Base-by-base conservation (phyloP, 2,329 filamentous ascomycete genomes). In the Plectosphaerella cucumerina region DNA sequence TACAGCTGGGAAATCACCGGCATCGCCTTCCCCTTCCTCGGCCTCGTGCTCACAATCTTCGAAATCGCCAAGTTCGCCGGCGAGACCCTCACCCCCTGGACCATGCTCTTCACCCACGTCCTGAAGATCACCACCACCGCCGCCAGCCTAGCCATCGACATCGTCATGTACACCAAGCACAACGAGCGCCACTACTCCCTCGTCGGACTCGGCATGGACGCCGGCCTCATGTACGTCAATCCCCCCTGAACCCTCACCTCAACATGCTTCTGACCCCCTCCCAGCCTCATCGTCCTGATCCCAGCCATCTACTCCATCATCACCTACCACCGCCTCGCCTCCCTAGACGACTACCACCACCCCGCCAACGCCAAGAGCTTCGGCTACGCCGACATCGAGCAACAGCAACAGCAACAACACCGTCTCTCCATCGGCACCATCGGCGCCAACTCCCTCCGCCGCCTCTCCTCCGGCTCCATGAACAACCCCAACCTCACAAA, bases 1-100 rank as follows among this genome's bases (percentile, higher is more conserved):
- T 51, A 39, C 54, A 81, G 79, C 26, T 83, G 80, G 79, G 76
- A 81, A 61, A 66, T 62, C 20, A 72, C 71, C 47, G 82, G 81
- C 55, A 70, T 83, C 46, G 70, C 54, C 48, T 68, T 82, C 48
- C 75, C 77, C 15, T 62, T 75, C 22, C 53, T 78, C 35, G 70
- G 73, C 1, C 70, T 78, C 6, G 33, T 74, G 31, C 70, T 77
- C 60, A 78, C 70, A 14, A 62, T 75, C 41, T 59, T 76, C 52
- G 75, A 80, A 55, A 68, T 80, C 31, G 71, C 67, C 42, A 73
- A 67, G 56, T 74, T 70, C 51, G 67, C 71, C 45, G 67, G 71
- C 26, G 77, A 81, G 60, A 70, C 73, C 1, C 61, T 83, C 49
- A 82, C 80, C 11, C 79, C 80, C 2, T 75, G 78, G 62, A 74